Percentiles rank a stretch among this genome's conserved stretches.
Evolutionary conservation across 345 rosid genomes (phyloP).

Genomic region (Physaria fendleri): DNA sequence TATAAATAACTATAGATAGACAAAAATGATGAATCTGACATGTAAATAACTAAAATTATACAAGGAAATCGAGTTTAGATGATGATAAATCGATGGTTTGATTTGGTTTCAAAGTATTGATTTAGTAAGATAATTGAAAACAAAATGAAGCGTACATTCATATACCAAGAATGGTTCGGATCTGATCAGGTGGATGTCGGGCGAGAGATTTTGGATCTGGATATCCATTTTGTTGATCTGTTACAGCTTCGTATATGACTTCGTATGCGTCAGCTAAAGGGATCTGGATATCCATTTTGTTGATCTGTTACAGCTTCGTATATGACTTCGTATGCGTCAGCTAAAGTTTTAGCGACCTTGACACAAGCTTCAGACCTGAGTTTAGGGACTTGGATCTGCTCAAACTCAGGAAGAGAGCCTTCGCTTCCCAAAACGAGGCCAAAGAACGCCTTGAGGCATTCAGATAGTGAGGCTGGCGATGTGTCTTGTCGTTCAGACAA

Average conservation of each 20-base stretch:
- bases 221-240: conserved; percentile 66
- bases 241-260: conserved; percentile 59
- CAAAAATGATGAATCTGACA: neutral
- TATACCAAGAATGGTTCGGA: conserved; percentile 86
- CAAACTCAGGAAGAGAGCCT: conserved; percentile 81
- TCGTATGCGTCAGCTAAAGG: too few relatives aligned
- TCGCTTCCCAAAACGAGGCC: conserved; percentile 83
- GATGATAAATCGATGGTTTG: neutral
- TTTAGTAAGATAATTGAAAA: neutral
- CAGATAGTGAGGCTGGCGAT: conserved; percentile 53
- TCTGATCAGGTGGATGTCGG: conserved; percentile 94
- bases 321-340: conserved; percentile 80
- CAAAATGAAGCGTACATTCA: conserved; percentile 22
- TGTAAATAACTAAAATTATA: conserved; percentile 11
- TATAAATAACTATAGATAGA: conserved; percentile 31
- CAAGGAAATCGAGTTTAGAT: neutral
- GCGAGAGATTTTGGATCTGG: conserved; percentile 81
- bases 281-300: conserved; percentile 64
- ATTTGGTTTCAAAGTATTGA: neutral
- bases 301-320: conserved; percentile 68
- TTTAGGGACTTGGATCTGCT: conserved; percentile 89
- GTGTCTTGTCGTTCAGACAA: conserved; percentile 64
- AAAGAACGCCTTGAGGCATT: conserved; percentile 76
- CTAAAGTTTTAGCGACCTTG: conserved; percentile 63
- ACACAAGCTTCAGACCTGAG: conserved; percentile 74